Evolutionary conservation across 2,329 filamentous ascomycete genomes (phyloP).

Genomic region (Nannizziopsis arthrosporioides): DNA sequence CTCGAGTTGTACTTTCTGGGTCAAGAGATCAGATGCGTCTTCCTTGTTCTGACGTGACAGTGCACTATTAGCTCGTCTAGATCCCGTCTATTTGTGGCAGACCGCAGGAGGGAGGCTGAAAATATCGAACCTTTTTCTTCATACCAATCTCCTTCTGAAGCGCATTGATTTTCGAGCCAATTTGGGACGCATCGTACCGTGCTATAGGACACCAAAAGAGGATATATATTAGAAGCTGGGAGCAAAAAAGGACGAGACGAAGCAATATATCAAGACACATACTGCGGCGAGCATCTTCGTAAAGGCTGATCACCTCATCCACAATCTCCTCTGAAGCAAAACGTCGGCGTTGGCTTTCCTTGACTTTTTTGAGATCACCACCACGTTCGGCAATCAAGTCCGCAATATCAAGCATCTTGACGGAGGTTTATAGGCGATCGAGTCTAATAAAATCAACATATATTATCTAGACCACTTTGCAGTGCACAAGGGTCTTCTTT

Average conservation of each 20-base stretch:
- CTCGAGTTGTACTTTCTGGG: slow-evolving; percentile 65
- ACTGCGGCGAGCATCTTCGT: slow-evolving; percentile 73
- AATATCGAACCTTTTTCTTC: slow-evolving; percentile 64
- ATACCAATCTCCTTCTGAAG: slow-evolving; percentile 79
- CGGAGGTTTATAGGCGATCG: not conserved
- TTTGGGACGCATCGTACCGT: slow-evolving; percentile 66
- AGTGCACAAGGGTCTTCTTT: not conserved
- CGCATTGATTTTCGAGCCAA: slow-evolving; percentile 74
- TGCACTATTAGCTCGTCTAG: not conserved
- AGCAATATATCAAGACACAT: slow-evolving; percentile 20
- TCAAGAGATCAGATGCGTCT: slow-evolving; percentile 66
- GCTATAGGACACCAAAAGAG: slow-evolving; percentile 33
- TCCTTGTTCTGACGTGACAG: slow-evolving; percentile 56
- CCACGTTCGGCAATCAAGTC: slow-evolving; percentile 79
- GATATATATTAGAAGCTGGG: not conserved
- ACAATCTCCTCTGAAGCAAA: slow-evolving; percentile 71
- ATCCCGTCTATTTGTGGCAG: not conserved
- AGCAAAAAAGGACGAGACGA: not conserved
- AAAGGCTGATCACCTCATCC: slow-evolving; percentile 79
- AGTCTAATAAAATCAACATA: not conserved
- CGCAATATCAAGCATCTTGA: slow-evolving; percentile 59
- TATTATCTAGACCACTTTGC: not conserved
- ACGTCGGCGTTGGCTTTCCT: slow-evolving; percentile 77
- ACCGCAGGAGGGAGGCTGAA: not conserved
- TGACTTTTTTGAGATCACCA: slow-evolving; percentile 81